Evolutionary conservation across 2,329 filamentous ascomycete genomes (phyloP), one percentile per base, ranked within the genome.

Genomic region (Epichloe festucae): DNA sequence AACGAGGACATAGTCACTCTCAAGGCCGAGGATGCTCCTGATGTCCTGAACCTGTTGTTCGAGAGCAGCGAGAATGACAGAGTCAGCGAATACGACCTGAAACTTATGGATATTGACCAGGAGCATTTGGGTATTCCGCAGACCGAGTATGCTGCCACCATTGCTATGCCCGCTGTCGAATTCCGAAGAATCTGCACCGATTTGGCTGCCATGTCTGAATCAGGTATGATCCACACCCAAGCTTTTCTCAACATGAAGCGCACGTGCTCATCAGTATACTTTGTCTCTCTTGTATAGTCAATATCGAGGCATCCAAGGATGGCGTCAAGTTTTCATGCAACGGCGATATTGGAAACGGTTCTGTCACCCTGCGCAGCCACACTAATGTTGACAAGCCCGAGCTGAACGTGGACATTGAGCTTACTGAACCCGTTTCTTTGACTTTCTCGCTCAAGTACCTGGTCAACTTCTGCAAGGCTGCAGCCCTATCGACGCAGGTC

Each of bases 31-130:
- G 94, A 98, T 69, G 85, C 89, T 40, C 93, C 93, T 46, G 93
- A 98, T 71, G 88, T 90, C 47, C 83, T 98, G 62, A 97, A 95
- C 77, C 76, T 98, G 58, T 80, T 90, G 61, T 98, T 98, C 67
- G 94, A 98, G 82, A 95, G 83, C 76, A 75, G 79, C 59, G 82
- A 85, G 65, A 87, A 81, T 63, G 93, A 98, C 71, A 81, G 93
- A 59, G 81, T 98, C 66, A 95, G 88, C 79, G 94, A 98, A 77
- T 98, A 98, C 70, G 93, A 98, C 71, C 87, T 98, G 72, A 98
- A 98, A 79, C 83, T 98, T 68, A 98, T 98, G 93, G 93, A 98
- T 69, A 98, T 98, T 70, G 93, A 98, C 73, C 94, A 98, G 75
- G 93, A 98, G 78, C 93, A 98, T 70, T 75, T 98, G 71, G 93